Percentiles rank a stretch among this genome's conserved stretches.
These are phyloP conservation scores for Rhodosporidiobolus sp. DNA, from an alignment of 768 basidiomycete genomes.

Conservation along the genomic window DNA sequence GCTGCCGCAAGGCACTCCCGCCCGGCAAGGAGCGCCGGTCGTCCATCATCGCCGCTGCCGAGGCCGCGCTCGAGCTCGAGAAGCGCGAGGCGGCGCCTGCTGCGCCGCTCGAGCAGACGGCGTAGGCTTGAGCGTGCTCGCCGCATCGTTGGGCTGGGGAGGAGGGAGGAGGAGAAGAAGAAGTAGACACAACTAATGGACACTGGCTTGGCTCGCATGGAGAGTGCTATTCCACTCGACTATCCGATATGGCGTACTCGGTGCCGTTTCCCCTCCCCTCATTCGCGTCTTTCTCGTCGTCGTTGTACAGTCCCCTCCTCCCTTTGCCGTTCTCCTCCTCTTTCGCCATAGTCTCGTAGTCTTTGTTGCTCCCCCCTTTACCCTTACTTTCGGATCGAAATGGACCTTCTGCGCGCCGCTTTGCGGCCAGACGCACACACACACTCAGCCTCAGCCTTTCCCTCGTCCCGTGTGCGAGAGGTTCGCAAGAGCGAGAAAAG, in stretches of 20 bases:
- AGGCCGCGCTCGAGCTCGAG: not conserved
- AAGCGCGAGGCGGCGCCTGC: not conserved
- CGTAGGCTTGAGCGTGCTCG: not conserved
- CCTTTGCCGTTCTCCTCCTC: not conserved
- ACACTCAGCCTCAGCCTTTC: not conserved
- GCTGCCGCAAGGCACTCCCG: slow-evolving; percentile 14
- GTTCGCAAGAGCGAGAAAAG: too few species aligned
- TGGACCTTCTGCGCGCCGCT: not conserved
- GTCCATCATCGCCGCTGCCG: not conserved
- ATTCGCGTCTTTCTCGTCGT: not conserved
- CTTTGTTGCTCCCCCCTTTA: not conserved
- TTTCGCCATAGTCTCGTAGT: too few species aligned
- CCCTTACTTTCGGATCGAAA: not conserved
- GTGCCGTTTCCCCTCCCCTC: not conserved
- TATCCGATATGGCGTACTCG: too few species aligned
- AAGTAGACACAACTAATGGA: too few species aligned
- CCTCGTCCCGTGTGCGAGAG: too few species aligned
- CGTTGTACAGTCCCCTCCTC: not conserved
- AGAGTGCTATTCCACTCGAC: too few species aligned
- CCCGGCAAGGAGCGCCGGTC: not conserved
- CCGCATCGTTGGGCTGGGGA: too few species aligned
- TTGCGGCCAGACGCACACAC: not conserved
- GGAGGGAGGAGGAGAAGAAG: too few species aligned
- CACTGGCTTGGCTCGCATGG: too few species aligned
- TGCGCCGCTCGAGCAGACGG: not conserved